Evolutionary conservation across 495 filamentous ascomycete species (phyloP), one percentile per base, ranked within the genome.

Genomic region (Penicillium macrosclerotiorum): DNA sequence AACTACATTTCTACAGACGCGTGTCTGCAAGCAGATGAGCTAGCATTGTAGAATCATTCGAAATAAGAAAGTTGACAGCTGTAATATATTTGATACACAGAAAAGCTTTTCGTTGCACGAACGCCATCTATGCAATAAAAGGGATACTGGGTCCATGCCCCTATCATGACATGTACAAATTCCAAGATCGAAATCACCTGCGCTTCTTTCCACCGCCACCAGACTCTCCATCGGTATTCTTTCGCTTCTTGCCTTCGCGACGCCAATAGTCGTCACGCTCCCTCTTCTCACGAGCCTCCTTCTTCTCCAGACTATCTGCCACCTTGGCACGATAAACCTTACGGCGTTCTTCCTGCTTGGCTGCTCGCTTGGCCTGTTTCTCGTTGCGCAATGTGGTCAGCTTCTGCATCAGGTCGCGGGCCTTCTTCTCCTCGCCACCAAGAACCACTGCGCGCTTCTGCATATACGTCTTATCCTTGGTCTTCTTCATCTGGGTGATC

Each of bases 211-310:
- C 81, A n/a, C 81, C 79, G 30, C 80, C 85, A 38, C 81, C 86
- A 14, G 73, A 79, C 13, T 79, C 79, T 29, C 68, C 74, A 0
- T 74, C 75, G 13, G 74, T 73, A 13, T 74, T 72, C 64, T 83
- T 89, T 59, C 93, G 79, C 77, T 98, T 98, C 79, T 83, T 89
- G n/a, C 93, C 94, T 72, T 96, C 94, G 49, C 80, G 82, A 51
- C 82, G 75, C 93, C 93, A 98, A 69, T 84, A 98, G 54, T 94
- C 92, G 54, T 95, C 81, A 61, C 81, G 85, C 72, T 98, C 93
- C 60, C 81, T 82, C 78, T 88, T 92, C 74, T 96, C 90, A 34
- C 89, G 75, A 43, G 80, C 87, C 25, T 72, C 74, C 71, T 86
- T 83, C 81, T 86, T 91, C 77, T 94, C 90, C 54, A 81, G 72